Conservation (phyloP, 208 protist genomes). For the Wallacemonas sp. region DNA sequence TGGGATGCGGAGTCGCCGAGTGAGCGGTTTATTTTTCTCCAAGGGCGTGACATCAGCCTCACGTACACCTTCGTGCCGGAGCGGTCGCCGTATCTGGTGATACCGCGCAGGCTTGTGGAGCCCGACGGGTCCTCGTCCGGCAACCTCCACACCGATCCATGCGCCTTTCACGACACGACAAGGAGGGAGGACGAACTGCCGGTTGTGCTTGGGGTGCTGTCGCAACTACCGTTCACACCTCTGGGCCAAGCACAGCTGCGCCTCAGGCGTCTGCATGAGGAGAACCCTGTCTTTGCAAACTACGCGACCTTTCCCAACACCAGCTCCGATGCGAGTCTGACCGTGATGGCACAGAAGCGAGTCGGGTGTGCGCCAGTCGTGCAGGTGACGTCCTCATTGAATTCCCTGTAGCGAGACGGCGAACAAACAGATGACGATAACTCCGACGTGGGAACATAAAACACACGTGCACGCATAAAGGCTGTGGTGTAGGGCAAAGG, state of each 20-base stretch:
- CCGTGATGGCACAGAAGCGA: conserved; percentile 21
- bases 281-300: conserved; percentile 54
- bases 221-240: conserved; percentile 34
- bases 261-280: conserved; percentile 31
- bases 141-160: conserved; percentile 2
- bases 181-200: conserved; percentile 23
- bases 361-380: background rate
- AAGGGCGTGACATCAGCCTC: conserved; percentile 48
- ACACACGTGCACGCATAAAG: too few species aligned
- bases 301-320: conserved; percentile 34
- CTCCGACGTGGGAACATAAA: too few species aligned
- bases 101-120: conserved; percentile 36
- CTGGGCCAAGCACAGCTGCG: conserved; percentile 41
- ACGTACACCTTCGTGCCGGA: conserved; percentile 54
- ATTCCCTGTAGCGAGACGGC: conserved; percentile 7
- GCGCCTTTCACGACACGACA: too few species aligned
- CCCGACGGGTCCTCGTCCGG: background rate
- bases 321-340: conserved; percentile 17
- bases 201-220: conserved; percentile 50
- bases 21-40: conserved; percentile 41
- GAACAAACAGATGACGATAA: too few species aligned
- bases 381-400: conserved; percentile 15
- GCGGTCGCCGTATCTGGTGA: conserved; percentile 47
- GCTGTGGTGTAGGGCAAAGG: too few species aligned
- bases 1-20: conserved; percentile 37